Evolutionary conservation across 306 rosid genomes (phyloP).

Genomic region (Pyrus betulifolia): DNA sequence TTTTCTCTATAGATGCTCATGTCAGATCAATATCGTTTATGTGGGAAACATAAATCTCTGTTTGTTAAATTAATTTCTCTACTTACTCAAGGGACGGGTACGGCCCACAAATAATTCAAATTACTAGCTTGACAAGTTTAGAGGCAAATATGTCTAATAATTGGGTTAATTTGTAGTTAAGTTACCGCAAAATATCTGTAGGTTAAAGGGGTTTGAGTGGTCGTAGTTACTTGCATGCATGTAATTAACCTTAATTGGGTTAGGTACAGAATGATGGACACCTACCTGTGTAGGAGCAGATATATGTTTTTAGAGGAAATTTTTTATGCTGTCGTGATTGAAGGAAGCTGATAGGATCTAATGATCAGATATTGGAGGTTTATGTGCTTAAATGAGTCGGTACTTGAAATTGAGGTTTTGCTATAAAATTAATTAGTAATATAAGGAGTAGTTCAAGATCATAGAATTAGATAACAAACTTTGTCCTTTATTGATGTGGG

Average conservation of each 20-base stretch:
- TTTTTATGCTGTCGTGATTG: constrained; percentile 60
- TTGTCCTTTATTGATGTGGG: too few relatives aligned
- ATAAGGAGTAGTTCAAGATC: too few relatives aligned
- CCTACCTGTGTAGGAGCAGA: constrained; percentile 16
- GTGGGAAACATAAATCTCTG: background rate
- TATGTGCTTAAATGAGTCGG: background rate
- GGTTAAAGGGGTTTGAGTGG: background rate
- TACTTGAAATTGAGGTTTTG: too few relatives aligned
- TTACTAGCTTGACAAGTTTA: background rate
- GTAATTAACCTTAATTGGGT: background rate
- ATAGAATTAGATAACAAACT: too few relatives aligned
- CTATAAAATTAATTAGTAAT: too few relatives aligned
- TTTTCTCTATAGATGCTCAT: too few relatives aligned
- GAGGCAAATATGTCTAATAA: background rate
- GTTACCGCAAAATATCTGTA: background rate
- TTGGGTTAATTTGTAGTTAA: background rate
- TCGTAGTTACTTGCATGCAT: background rate
- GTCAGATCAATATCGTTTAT: too few relatives aligned
- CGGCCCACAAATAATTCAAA: constrained; percentile 13
- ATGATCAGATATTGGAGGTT: constrained; percentile 16
- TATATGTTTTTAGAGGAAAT: constrained; percentile 8
- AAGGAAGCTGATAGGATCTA: constrained; percentile 50
- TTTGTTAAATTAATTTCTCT: background rate
- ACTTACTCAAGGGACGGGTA: background rate
- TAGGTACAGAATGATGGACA: constrained; percentile 34